Evolutionary conservation across 805 yeast species (phyloP).

Genomic region (Komagataella pastoris): DNA sequence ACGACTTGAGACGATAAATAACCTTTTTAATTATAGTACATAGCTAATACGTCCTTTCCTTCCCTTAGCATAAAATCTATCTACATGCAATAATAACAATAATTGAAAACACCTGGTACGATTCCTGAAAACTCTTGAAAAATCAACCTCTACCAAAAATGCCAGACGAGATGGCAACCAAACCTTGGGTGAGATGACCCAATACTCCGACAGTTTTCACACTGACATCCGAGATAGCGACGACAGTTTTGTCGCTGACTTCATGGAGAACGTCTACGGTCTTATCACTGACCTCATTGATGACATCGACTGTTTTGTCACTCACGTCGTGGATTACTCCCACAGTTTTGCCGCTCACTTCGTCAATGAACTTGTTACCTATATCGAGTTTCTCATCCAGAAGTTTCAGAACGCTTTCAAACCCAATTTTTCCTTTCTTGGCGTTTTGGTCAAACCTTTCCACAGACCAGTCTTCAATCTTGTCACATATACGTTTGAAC

Average conservation of each 20-base stretch:
- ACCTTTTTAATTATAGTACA: background rate
- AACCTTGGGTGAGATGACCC: background rate
- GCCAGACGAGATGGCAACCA: background rate
- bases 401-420: constrained; percentile 60
- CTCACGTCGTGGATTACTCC: constrained; percentile 8
- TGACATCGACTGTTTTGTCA: constrained; percentile 8
- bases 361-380: background rate
- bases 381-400: constrained; percentile 22
- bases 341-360: constrained; percentile 2
- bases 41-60: background rate
- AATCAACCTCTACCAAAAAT: background rate
- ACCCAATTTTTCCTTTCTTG: constrained; percentile 65
- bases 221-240: constrained; percentile 13
- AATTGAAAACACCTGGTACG: background rate
- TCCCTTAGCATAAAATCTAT: background rate
- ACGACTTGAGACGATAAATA: too few relatives aligned
- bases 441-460: constrained; percentile 87
- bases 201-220: constrained; percentile 2
- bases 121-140: background rate
- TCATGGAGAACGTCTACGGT: constrained; percentile 12
- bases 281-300: constrained; percentile 8
- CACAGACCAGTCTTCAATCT: constrained; percentile 86
- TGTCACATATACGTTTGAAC: constrained; percentile 56
- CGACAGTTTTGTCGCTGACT: constrained; percentile 11
- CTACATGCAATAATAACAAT: background rate